These are phyloP conservation scores for Phialemoniopsis sp. DNA, from an alignment of 2,329 filamentous ascomycete genomes.

Conservation along the genomic window DNA sequence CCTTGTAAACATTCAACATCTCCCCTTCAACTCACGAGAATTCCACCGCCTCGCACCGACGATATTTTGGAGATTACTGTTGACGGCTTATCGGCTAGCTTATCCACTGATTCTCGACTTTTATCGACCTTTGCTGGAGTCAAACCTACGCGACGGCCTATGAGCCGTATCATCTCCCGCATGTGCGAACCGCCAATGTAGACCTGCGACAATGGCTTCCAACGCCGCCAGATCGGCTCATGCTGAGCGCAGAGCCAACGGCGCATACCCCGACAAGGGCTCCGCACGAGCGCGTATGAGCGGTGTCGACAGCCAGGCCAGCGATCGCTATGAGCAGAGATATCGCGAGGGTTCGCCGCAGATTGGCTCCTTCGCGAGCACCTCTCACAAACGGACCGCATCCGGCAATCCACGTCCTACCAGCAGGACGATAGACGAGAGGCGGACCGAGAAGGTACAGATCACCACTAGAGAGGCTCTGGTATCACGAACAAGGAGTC, in stretches of 20 bases:
- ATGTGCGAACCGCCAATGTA: conserved; percentile 20
- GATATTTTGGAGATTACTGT: too few relatives aligned
- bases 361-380: conserved; percentile 28
- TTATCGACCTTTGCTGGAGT: neutral
- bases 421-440: conserved; percentile 45
- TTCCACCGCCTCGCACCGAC: too few relatives aligned
- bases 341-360: conserved; percentile 28
- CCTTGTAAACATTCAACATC: too few relatives aligned
- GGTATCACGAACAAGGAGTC: conserved; percentile 55
- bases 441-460: conserved; percentile 49
- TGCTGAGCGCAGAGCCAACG: conserved; percentile 35
- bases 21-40: too few relatives aligned
- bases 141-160: neutral
- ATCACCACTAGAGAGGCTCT: conserved; percentile 60
- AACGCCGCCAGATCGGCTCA: conserved; percentile 32
- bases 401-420: conserved; percentile 52
- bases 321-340: conserved; percentile 21
- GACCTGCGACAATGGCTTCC: conserved; percentile 33
- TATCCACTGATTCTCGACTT: too few relatives aligned
- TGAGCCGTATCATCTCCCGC: neutral
- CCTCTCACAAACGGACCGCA: conserved; percentile 51
- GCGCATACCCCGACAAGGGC: conserved; percentile 16
- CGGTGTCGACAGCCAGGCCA: conserved; percentile 11
- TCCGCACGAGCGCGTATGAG: conserved; percentile 33
- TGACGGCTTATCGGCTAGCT: too few relatives aligned